Percentiles rank a stretch among this genome's conserved stretches.
These are phyloP conservation scores for Saturnispora sekii DNA, from an alignment of 805 yeast species.

Conservation along the genomic window DNA sequence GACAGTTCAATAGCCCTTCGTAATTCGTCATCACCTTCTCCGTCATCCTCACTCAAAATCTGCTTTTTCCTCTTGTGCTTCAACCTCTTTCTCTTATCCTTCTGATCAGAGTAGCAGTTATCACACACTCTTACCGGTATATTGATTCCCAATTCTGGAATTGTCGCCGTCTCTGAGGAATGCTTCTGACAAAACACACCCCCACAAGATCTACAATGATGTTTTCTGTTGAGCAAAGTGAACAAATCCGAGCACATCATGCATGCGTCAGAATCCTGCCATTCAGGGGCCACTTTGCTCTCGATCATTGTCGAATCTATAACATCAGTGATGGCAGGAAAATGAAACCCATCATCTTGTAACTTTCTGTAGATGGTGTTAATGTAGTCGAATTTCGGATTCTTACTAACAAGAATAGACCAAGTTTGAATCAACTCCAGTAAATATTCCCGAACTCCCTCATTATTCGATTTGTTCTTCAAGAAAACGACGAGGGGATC, in stretches of 20 bases:
- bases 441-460: slow-evolving; percentile 49
- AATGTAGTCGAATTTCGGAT: slow-evolving; percentile 56
- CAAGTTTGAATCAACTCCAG: slow-evolving; percentile 65
- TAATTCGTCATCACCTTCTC: slow-evolving; percentile 68
- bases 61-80: slow-evolving; percentile 7
- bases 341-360: slow-evolving; percentile 50
- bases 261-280: slow-evolving; percentile 94
- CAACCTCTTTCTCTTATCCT: slow-evolving; percentile 23
- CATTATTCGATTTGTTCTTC: slow-evolving; percentile 25
- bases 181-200: slow-evolving; percentile 86
- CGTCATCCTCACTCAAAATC: slow-evolving; percentile 16
- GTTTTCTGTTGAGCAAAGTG: slow-evolving; percentile 78
- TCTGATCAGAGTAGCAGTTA: slow-evolving; percentile 64
- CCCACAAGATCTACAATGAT: slow-evolving; percentile 96
- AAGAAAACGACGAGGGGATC: slow-evolving; percentile 56
- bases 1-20: slow-evolving; percentile 72
- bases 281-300: slow-evolving; percentile 90
- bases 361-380: slow-evolving; percentile 51
- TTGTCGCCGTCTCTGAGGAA: slow-evolving; percentile 59
- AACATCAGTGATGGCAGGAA: slow-evolving; percentile 42
- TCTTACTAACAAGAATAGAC: slow-evolving; percentile 63
- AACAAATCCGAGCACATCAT: slow-evolving; percentile 85
- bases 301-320: slow-evolving; percentile 54
- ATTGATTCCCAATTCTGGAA: slow-evolving; percentile 78
- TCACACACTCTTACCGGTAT: slow-evolving; percentile 93